phyloP scores from a whole-genome alignment of 1,284 basidiomycete genomes.

The Microbotryum violaceum region DNA sequence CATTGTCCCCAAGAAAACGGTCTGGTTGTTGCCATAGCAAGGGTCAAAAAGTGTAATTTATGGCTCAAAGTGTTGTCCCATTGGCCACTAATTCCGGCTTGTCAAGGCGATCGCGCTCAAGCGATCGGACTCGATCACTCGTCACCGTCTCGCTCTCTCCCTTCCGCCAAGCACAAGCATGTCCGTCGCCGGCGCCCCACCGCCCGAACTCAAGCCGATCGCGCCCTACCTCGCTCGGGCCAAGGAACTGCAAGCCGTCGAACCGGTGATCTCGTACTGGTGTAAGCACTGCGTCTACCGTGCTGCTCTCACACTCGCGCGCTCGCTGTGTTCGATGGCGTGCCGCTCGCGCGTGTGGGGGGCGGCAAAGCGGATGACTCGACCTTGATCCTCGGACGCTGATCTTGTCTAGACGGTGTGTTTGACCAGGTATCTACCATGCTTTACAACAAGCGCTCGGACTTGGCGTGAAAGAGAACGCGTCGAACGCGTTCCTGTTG shows the following conservation, averaged over 20 bases:
- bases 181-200: too few relatives aligned
- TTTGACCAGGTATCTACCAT: slow-evolving; percentile 65
- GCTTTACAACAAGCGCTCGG: slow-evolving; percentile 79
- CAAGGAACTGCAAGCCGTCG: slow-evolving; percentile 68
- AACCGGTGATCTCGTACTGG: slow-evolving; percentile 89
- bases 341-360: too few relatives aligned
- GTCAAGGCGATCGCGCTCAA: too few relatives aligned
- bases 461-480: slow-evolving; percentile 53
- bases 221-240: slow-evolving; percentile 80
- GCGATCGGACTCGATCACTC: too few relatives aligned
- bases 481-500: slow-evolving; percentile 63
- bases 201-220: slow-evolving; percentile 47
- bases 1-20: too few relatives aligned
- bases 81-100: too few relatives aligned
- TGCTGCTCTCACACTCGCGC: neutral
- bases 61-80: too few relatives aligned
- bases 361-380: neutral
- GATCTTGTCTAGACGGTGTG: neutral
- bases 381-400: neutral
- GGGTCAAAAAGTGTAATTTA: too few relatives aligned
- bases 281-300: slow-evolving; percentile 52
- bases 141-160: too few relatives aligned
- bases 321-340: neutral
- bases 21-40: too few relatives aligned
- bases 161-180: too few relatives aligned